Evolutionary conservation across 305 asterid species (phyloP), one percentile per base, ranked within the genome.

Genomic region (Fraxinus sp.): DNA sequence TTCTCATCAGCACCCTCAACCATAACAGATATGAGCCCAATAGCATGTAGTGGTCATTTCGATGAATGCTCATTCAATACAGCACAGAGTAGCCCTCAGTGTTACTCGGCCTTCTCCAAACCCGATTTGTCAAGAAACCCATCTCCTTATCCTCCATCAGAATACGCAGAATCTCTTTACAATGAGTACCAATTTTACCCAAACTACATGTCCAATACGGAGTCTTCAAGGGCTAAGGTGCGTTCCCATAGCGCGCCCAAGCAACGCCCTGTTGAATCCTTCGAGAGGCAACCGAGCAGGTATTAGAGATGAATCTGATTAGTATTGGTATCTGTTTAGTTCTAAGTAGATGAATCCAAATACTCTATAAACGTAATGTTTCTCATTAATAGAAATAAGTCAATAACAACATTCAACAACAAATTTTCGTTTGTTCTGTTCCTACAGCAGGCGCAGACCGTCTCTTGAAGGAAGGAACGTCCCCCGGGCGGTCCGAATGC

Each of bases 221-320:
- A 95, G 86, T 95, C 99, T 13, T 95, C 99, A 0, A 83, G 91
- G 83, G 98, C 98, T 36, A 95, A 95, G 82, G 97, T 85, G 7
- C 90, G 99, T 64, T 95, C 98, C 26, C 99, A 95, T 10, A 95
- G 99, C 46, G 98, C 97, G 16, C 99, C 99, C 16, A 95, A 94
- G 85, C 95, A 91, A 76, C 86, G 98, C 79, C 97, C 97, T 0
- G 78, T 36, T 7, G 99, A 95, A 85, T 59, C 94, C n/a, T 79
- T 86, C 0, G 98, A 94, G 84, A 89, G 96, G 81, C 97, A 86
- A 77, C 89, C 90, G 0, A 88, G 91, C 22, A 87, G 84, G 74
- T 68, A 68, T 28, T 68, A 13, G 16, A 11, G 18, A 28, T 10
- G 22, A 59, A 59, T 68, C 18, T 68, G 18, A 68, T 26, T 3